These are phyloP conservation scores for Aureobasidium mangrovei DNA, from an alignment of 2,329 filamentous ascomycete species.

Conservation along the genomic window DNA sequence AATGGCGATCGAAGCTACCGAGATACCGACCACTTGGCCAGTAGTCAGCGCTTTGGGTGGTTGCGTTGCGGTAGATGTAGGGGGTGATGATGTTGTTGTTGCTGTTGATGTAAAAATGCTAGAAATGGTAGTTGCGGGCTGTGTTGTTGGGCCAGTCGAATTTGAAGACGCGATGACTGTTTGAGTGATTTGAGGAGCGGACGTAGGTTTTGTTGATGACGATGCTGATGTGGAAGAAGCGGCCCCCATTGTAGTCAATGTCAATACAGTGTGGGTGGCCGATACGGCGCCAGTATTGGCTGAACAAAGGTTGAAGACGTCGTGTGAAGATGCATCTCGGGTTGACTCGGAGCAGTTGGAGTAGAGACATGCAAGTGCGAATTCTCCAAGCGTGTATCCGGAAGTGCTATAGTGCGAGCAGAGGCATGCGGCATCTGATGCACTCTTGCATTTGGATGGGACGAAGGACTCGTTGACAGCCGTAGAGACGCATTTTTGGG, in stretches of 20 bases:
- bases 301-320: slow-evolving; percentile 24
- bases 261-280: slow-evolving; percentile 22
- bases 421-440: slow-evolving; percentile 22
- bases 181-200: not conserved
- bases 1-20: slow-evolving; percentile 24
- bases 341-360: slow-evolving; percentile 16
- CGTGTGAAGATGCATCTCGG: not conserved
- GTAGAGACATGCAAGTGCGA: slow-evolving; percentile 19
- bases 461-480: slow-evolving; percentile 21
- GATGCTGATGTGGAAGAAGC: not conserved
- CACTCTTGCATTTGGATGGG: slow-evolving; percentile 14
- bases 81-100: not conserved
- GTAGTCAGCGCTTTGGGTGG: slow-evolving; percentile 20
- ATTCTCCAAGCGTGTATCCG: slow-evolving; percentile 27
- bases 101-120: not conserved
- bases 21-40: slow-evolving; percentile 26
- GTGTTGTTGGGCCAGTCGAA: not conserved
- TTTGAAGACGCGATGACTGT: not conserved
- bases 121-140: not conserved
- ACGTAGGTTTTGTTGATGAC: not conserved
- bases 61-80: not conserved
- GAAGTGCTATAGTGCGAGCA: slow-evolving; percentile 25
- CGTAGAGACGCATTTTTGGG: slow-evolving; percentile 22
- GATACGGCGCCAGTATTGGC: slow-evolving; percentile 18
- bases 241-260: slow-evolving; percentile 17